phyloP scores from a whole-genome alignment of 192 early-diverging fungal genomes.

The Oehlia diaphana region DNA sequence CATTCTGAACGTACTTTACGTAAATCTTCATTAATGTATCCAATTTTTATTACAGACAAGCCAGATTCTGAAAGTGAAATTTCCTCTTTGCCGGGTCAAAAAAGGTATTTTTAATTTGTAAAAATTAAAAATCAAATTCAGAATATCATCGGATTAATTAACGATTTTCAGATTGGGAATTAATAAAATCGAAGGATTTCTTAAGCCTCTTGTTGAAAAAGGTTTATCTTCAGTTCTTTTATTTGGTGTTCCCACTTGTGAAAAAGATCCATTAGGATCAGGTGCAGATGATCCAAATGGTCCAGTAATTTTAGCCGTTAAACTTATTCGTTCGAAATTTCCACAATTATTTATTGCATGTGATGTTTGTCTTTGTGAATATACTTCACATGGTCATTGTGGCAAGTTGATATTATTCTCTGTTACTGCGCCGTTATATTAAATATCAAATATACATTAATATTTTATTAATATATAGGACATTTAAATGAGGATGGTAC shows the following conservation, averaged over 20 bases:
- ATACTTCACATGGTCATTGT: conserved; percentile 96
- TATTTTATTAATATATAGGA: conserved; percentile 8
- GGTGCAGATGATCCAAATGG: conserved; percentile 79
- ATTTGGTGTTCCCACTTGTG: conserved; percentile 86
- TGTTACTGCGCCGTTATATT: background rate
- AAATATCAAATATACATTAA: background rate
- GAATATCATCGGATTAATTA: background rate
- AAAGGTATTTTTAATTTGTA: conserved; percentile 50
- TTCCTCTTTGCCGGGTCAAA: conserved; percentile 82
- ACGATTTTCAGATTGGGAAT: conserved; percentile 60
- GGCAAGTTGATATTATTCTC: conserved; percentile 43
- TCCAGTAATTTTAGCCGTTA: conserved; percentile 84
- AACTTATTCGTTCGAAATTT: conserved; percentile 73
- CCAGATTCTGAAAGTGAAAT: conserved; percentile 75
- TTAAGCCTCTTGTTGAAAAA: conserved; percentile 84
- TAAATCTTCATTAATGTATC: conserved; percentile 83
- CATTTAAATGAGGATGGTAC: conserved; percentile 70
- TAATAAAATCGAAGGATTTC: conserved; percentile 69
- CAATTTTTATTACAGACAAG: conserved; percentile 91
- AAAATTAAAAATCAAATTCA: no score
- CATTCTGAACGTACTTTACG: conserved; percentile 71
- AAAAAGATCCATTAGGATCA: conserved; percentile 79
- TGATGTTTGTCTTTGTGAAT: conserved; percentile 97
- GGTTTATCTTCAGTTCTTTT: conserved; percentile 86
- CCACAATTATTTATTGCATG: conserved; percentile 83